Evolutionary conservation across 371 early-diverging fungal genomes (phyloP).

Genomic region (Mortierella sp.): DNA sequence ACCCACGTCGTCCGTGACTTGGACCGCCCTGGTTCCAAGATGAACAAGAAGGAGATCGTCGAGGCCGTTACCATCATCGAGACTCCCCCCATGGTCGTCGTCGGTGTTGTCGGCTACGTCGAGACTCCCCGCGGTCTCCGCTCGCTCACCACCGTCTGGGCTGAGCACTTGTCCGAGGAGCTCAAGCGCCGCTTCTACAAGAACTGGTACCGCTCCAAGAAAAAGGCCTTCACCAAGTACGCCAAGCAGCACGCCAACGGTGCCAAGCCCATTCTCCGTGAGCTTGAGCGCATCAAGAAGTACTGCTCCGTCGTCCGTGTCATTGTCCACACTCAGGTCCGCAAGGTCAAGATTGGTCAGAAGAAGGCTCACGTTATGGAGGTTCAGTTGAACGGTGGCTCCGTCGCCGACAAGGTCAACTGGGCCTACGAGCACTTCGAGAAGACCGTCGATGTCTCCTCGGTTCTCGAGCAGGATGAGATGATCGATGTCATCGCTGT

Average conservation of each 20-base stretch:
- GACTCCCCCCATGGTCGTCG: slow-evolving; percentile 98
- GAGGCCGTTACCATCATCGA: slow-evolving; percentile 99
- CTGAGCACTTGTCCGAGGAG: slow-evolving; percentile 98
- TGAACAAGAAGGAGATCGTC: slow-evolving; percentile 99
- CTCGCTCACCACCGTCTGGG: slow-evolving; percentile 98
- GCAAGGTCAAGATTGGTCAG: slow-evolving; percentile 91
- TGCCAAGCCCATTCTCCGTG: slow-evolving; percentile 86
- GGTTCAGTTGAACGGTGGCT: slow-evolving; percentile 99
- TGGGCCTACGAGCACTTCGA: slow-evolving; percentile 97
- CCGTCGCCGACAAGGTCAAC: slow-evolving; percentile 96
- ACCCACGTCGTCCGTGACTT: slow-evolving; percentile 99
- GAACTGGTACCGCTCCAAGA: slow-evolving; percentile 99
- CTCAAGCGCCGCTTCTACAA: slow-evolving; percentile 99
- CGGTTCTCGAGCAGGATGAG: slow-evolving; percentile 97
- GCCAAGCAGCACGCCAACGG: slow-evolving; percentile 94
- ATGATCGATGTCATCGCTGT: slow-evolving; percentile 98
- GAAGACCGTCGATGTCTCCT: slow-evolving; percentile 88
- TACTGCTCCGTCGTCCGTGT: slow-evolving; percentile 98
- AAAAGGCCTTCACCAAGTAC: slow-evolving; percentile 99
- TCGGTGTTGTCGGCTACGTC: slow-evolving; percentile 99
- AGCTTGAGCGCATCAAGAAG: slow-evolving; percentile 97
- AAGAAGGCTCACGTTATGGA: slow-evolving; percentile 99
- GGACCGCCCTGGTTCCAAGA: slow-evolving; percentile 98
- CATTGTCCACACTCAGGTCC: slow-evolving; percentile 97
- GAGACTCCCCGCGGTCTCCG: slow-evolving; percentile 99